Conservation (phyloP, 129 eudicot species). For the Silybum marianum region DNA sequence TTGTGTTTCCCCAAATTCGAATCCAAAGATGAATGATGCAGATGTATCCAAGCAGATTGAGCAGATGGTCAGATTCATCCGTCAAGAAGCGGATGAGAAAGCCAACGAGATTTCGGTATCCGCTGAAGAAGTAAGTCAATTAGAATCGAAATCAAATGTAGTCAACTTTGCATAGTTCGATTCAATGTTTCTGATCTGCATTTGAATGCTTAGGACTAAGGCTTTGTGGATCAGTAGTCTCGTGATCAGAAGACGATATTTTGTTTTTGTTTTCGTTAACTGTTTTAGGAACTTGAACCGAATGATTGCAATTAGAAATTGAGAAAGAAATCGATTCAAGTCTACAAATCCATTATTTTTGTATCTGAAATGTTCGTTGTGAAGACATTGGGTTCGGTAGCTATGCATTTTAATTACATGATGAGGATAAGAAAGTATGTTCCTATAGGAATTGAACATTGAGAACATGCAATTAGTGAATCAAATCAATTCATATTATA, state of each 20-base stretch:
- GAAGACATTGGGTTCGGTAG: not conserved
- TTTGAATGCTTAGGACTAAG: not conserved
- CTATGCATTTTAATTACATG: not conserved
- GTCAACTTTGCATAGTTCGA: not conserved
- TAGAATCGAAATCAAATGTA: not conserved
- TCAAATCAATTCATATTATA: not conserved
- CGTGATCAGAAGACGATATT: not conserved
- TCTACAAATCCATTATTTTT: too few species aligned
- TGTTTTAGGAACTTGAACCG: not conserved
- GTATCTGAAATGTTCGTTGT: not conserved
- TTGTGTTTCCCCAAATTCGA: not conserved
- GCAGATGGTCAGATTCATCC: slow-evolving; percentile 80
- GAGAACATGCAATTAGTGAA: slow-evolving; percentile 19
- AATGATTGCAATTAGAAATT: not conserved
- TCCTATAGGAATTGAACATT: slow-evolving; percentile 12
- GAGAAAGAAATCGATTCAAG: not conserved
- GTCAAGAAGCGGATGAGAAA: slow-evolving; percentile 84
- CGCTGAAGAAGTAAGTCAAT: slow-evolving; percentile 61
- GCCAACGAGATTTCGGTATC: slow-evolving; percentile 90
- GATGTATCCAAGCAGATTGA: slow-evolving; percentile 82
- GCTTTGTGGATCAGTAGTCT: not conserved
- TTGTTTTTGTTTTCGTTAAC: not conserved
- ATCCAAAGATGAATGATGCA: slow-evolving; percentile 46
- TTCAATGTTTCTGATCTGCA: not conserved
- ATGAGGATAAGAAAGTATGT: not conserved